phyloP scores from a whole-genome alignment of 2,329 filamentous ascomycete species.

The Penicillium sp. region DNA sequence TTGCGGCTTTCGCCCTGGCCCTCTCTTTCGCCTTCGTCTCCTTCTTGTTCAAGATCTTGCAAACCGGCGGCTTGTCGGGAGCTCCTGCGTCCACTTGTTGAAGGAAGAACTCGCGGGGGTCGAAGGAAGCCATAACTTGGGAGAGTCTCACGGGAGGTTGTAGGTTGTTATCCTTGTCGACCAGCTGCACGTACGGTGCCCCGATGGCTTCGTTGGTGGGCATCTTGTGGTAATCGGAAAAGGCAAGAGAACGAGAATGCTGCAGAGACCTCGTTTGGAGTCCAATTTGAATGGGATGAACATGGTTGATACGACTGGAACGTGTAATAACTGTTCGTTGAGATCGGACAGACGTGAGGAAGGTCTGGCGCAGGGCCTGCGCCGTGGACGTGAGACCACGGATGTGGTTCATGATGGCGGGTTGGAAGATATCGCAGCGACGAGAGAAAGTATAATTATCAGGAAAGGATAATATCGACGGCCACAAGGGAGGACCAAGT shows the following conservation, averaged over 20 bases:
- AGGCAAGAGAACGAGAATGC: slow-evolving; percentile 10
- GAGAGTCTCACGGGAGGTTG: slow-evolving; percentile 27
- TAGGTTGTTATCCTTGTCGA: slow-evolving; percentile 32
- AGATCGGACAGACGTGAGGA: slow-evolving; percentile 21
- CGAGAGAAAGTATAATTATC: neutral
- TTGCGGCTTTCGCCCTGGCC: slow-evolving; percentile 33
- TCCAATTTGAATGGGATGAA: slow-evolving; percentile 2
- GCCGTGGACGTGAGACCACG: slow-evolving; percentile 32
- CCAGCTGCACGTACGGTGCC: slow-evolving; percentile 31
- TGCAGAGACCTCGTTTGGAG: slow-evolving; percentile 17
- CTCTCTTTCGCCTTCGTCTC: slow-evolving; percentile 22
- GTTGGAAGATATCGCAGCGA: neutral
- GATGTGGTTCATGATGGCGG: slow-evolving; percentile 29
- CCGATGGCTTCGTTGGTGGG: slow-evolving; percentile 33
- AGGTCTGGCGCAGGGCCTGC: slow-evolving; percentile 31
- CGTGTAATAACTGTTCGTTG: slow-evolving; percentile 13
- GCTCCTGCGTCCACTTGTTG: slow-evolving; percentile 45
- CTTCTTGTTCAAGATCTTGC: slow-evolving; percentile 59
- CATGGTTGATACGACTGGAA: neutral
- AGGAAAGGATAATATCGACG: neutral
- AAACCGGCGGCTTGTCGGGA: slow-evolving; percentile 53
- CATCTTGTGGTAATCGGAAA: slow-evolving; percentile 9
- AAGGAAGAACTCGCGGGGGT: slow-evolving; percentile 50
- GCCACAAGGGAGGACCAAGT: neutral
- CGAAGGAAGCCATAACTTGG: slow-evolving; percentile 42